Evolutionary conservation across 768 basidiomycete genomes (phyloP), one percentile per base, ranked within the genome.

Genomic region (Suillus paluster): DNA sequence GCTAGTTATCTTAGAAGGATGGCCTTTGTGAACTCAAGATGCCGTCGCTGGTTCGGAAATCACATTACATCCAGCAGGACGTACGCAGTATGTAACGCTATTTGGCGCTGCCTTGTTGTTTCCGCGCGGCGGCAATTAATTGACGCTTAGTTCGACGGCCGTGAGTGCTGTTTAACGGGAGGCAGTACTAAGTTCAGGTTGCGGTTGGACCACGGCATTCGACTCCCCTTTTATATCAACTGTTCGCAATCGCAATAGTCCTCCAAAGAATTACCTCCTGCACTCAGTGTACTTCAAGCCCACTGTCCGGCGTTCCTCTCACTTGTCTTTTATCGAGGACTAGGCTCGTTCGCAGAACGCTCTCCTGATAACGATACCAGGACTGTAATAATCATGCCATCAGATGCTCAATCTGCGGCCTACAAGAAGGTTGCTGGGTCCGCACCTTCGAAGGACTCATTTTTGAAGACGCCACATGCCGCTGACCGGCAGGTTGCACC

Each of bases 31-130:
- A 12, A 33, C 19, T 30, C 49, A 55, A 55, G 54, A 39, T 19
- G 54, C 54, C 54, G 54, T 41, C 25, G 11, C 53, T 54, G 34
- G 53, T 54, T 54, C 15, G 9, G 54, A 55, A n/a, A 39, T 55
- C 54, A 55, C 54, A 55, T 39, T 39, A 55, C 38, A 34, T 10
- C 53, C 34, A 19, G 21, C 15, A 55, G 21, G 23, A 38, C 10
- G n/a, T n/a, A n/a, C n/a, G 23, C 53, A 55, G 10, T 55, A 55
- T 27, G 54, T 39, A 39, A 55, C 54, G 54, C 15, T 55, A n/a
- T 55, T 55, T 55, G 54, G 19, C 54, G 54, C 54, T 25, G 54
- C 54, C 54, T 55, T 55, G 54, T 55, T 55, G 54, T 7, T 55
- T 38, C 54, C 54, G 23, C 38, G 54, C 54, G 54, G 54, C 1